phyloP scores from a whole-genome alignment of 2,329 filamentous ascomycete species.

The Thyridium curvatum region DNA sequence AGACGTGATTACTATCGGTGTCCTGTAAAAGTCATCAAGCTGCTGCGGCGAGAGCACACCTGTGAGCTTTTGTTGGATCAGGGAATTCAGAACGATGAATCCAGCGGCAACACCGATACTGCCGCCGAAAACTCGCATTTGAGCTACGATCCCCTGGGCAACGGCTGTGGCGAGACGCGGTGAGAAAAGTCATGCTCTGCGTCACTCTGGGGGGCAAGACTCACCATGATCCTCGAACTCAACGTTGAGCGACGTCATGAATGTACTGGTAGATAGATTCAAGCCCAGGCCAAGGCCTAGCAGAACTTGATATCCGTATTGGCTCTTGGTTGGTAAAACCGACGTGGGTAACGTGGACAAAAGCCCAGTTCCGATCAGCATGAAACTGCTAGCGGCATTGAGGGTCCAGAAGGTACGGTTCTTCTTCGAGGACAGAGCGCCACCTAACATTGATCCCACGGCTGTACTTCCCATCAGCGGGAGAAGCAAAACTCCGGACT shows the following conservation, averaged over 20 bases:
- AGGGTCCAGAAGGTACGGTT: too few species aligned
- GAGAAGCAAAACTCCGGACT: constrained; percentile 13
- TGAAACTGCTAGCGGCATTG: too few species aligned
- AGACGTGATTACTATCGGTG: too few species aligned
- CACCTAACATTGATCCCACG: constrained; percentile 10
- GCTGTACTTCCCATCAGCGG: constrained; percentile 14
- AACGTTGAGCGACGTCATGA: constrained; percentile 11
- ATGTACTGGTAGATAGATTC: constrained; percentile 12
- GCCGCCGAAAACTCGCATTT: constrained; percentile 17
- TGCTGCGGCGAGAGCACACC: too few species aligned
- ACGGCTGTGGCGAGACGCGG: too few species aligned
- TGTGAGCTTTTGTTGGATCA: constrained; percentile 3
- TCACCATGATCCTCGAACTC: constrained; percentile 13
- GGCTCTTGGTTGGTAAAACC: constrained; percentile 5
- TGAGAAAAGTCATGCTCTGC: not conserved
- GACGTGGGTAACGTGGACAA: constrained; percentile 8
- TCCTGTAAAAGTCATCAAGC: too few species aligned
- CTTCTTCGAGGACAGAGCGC: too few species aligned
- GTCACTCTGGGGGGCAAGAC: constrained; percentile 7
- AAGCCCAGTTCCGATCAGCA: constrained; percentile 9
- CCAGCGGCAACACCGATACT: constrained; percentile 17
- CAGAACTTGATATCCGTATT: constrained; percentile 11
- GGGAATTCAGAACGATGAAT: not conserved
- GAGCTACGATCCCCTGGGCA: constrained; percentile 12
- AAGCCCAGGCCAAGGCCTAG: constrained; percentile 11